Evolutionary conservation across 192 early-diverging fungal species (phyloP).

Genomic region (Umbelopsis sp.): DNA sequence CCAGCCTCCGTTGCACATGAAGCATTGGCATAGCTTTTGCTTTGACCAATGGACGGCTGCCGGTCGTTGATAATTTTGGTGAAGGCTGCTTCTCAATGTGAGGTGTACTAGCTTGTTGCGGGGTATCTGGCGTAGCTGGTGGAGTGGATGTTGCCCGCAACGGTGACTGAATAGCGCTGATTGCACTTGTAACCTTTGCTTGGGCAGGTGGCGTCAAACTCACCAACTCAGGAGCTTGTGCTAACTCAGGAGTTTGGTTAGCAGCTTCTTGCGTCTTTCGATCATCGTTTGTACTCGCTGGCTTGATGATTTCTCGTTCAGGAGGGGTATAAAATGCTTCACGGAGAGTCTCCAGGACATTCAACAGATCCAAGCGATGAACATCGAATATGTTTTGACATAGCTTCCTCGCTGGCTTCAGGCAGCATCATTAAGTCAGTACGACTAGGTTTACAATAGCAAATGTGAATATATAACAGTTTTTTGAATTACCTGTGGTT

Average conservation of each 20-base stretch:
- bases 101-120: background rate
- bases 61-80: too few species aligned
- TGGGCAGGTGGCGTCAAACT: background rate
- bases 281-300: background rate
- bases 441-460: too few species aligned
- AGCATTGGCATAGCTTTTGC: background rate
- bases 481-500: background rate
- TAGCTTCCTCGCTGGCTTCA: background rate
- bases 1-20: background rate
- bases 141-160: conserved; percentile 14
- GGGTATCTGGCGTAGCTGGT: background rate
- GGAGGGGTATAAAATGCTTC: conserved; percentile 15
- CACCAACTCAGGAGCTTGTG: background rate
- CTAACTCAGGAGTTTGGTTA: background rate
- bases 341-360: conserved; percentile 27
- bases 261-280: background rate
- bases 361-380: conserved; percentile 21
- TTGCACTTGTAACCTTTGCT: background rate
- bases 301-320: background rate
- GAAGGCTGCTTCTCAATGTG: background rate
- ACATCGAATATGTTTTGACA: conserved; percentile 36
- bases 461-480: too few species aligned
- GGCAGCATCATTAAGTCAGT: too few species aligned
- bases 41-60: too few species aligned
- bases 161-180: background rate